Percentiles rank a stretch among this genome's conserved stretches.
Conservation (phyloP, 768 basidiomycete species). For the Rubroboletus satanas region DNA sequence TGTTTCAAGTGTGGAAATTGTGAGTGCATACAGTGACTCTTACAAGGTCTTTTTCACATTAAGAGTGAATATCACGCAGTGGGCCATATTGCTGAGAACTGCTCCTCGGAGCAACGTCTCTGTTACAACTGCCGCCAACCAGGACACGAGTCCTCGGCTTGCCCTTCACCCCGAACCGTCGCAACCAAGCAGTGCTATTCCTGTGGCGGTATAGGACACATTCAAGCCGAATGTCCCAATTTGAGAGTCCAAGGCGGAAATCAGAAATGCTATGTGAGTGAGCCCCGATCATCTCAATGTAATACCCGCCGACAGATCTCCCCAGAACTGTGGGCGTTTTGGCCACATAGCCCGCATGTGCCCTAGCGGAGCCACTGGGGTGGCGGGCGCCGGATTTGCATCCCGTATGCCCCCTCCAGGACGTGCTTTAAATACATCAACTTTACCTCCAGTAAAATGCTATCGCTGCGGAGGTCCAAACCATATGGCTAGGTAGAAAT, state of each 20-base stretch:
- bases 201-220: constrained; percentile 89
- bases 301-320: constrained; percentile 4
- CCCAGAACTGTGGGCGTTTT: constrained; percentile 72
- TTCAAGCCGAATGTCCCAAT: constrained; percentile 83
- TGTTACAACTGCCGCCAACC: constrained; percentile 95
- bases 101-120: constrained; percentile 80
- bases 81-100: constrained; percentile 91
- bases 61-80: constrained; percentile 43
- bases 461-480: constrained; percentile 88
- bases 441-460: constrained; percentile 80
- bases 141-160: constrained; percentile 89
- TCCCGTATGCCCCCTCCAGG: constrained; percentile 73
- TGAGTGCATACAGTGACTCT: constrained; percentile 38
- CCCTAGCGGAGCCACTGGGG: constrained; percentile 45
- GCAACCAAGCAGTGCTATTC: constrained; percentile 90
- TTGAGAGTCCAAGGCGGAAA: constrained; percentile 63
- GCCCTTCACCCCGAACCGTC: constrained; percentile 78
- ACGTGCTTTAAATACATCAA: constrained; percentile 68
- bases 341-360: constrained; percentile 82
- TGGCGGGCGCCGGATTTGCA: constrained; percentile 46
- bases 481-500: constrained; percentile 70
- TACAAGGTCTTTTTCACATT: constrained; percentile 10
- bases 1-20: constrained; percentile 94
- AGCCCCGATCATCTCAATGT: neutral
- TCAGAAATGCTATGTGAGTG: constrained; percentile 81